A percentile compares a stretch with the other conserved stretches of the same genome.
phyloP scores from a whole-genome alignment of 768 basidiomycete genomes.

The Suillus occidentalis region DNA sequence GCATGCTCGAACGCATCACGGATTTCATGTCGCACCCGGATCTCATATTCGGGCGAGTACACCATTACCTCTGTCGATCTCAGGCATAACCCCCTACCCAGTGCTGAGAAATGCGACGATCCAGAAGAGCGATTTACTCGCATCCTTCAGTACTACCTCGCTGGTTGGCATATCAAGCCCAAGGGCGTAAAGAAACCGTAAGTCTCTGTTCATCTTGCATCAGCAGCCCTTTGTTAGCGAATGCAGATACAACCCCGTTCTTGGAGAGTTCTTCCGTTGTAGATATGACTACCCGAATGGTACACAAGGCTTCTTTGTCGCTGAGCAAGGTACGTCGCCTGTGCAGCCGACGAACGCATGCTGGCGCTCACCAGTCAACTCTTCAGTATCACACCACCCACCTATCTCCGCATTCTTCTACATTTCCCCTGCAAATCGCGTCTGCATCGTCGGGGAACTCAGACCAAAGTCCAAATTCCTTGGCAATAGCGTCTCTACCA shows the following conservation, averaged over 20 bases:
- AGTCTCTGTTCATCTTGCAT: constrained; percentile 31
- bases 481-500: constrained; percentile 94
- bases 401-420: constrained; percentile 97
- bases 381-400: constrained; percentile 90
- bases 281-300: constrained; percentile 90
- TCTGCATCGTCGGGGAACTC: constrained; percentile 89
- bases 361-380: constrained; percentile 8
- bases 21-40: constrained; percentile 99
- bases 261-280: constrained; percentile 98
- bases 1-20: constrained; percentile 97
- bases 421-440: constrained; percentile 84
- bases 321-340: constrained; percentile 77
- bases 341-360: not conserved
- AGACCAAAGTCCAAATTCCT: constrained; percentile 95
- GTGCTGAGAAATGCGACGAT: constrained; percentile 77
- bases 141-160: constrained; percentile 91
- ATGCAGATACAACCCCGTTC: constrained; percentile 88
- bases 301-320: constrained; percentile 92
- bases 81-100: constrained; percentile 31
- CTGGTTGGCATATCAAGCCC: constrained; percentile 99
- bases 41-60: constrained; percentile 86
- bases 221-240: constrained; percentile 8
- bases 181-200: constrained; percentile 99
- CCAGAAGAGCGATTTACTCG: constrained; percentile 89
- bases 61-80: not conserved